phyloP scores from a whole-genome alignment of 768 basidiomycete species.

The Lactarius tabidus region DNA sequence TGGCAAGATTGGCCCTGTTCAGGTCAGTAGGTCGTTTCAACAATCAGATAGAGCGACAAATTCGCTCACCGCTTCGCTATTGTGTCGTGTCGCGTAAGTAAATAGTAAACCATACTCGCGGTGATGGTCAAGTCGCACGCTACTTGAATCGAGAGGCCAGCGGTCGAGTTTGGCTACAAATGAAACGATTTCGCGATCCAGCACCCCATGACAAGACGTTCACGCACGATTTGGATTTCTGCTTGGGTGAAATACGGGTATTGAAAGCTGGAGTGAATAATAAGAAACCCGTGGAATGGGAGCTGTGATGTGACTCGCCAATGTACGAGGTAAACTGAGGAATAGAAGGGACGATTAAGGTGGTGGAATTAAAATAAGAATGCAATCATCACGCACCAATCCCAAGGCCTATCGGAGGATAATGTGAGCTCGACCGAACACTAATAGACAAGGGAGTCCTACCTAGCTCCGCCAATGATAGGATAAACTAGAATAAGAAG shows the following conservation, averaged over 20 bases:
- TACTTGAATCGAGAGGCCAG: not conserved
- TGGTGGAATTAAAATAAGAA: too few relatives aligned
- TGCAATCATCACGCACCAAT: not conserved
- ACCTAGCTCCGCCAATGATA: conserved; percentile 2
- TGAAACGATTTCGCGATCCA: not conserved
- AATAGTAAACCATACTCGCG: conserved; percentile 8
- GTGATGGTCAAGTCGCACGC: conserved; percentile 6
- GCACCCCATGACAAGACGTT: not conserved
- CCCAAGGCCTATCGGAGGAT: not conserved
- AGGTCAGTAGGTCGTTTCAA: not conserved
- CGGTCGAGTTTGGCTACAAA: not conserved
- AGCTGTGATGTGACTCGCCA: not conserved
- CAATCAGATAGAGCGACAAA: not conserved
- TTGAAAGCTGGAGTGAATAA: not conserved
- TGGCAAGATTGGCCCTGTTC: not conserved
- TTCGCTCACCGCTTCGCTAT: not conserved
- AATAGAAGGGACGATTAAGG: not conserved
- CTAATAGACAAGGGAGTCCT: not conserved
- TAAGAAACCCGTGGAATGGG: not conserved
- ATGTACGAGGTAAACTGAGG: not conserved
- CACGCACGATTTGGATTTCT: not conserved
- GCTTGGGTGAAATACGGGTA: not conserved
- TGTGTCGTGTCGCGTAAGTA: not conserved
- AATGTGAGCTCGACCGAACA: not conserved
- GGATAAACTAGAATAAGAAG: not conserved